A percentile compares a stretch with the other conserved stretches of the same genome.
phyloP scores from a whole-genome alignment of 495 filamentous ascomycete genomes.

The Penicillium antarcticum region DNA sequence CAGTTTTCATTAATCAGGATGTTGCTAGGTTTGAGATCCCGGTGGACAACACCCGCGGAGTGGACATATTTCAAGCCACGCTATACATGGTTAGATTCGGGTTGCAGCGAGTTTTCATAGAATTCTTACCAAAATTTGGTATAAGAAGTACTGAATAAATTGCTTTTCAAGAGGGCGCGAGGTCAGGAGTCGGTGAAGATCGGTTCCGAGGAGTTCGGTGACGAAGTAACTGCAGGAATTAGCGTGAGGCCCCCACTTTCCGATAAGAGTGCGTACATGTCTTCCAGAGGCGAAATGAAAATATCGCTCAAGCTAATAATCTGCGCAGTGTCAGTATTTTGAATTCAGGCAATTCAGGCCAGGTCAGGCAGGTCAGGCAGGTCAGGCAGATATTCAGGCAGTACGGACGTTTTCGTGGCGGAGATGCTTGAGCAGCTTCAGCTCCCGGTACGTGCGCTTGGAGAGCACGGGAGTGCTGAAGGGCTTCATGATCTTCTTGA shows the following conservation, averaged over 20 bases:
- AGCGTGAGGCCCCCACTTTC: slow-evolving; percentile 20
- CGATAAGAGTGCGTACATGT: slow-evolving; percentile 68
- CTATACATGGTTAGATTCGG: slow-evolving; percentile 69
- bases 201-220: slow-evolving; percentile 94
- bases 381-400: not conserved
- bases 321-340: slow-evolving; percentile 44
- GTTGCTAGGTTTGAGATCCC: slow-evolving; percentile 96
- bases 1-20: slow-evolving; percentile 99
- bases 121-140: slow-evolving; percentile 82
- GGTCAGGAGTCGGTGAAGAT: slow-evolving; percentile 91
- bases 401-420: slow-evolving; percentile 84
- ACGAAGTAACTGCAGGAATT: slow-evolving; percentile 77
- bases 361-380: too few species aligned
- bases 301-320: slow-evolving; percentile 98
- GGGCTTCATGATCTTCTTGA: slow-evolving; percentile 99
- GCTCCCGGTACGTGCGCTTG: slow-evolving; percentile 93
- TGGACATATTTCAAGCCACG: slow-evolving; percentile 98
- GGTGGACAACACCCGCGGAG: slow-evolving; percentile 95
- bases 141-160: slow-evolving; percentile 99
- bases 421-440: slow-evolving; percentile 96
- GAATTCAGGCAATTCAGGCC: not conserved
- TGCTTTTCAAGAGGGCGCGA: slow-evolving; percentile 97
- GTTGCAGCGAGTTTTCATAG: slow-evolving; percentile 60
- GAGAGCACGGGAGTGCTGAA: slow-evolving; percentile 97
- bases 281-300: slow-evolving; percentile 98